Evolutionary conservation across 768 basidiomycete genomes (phyloP), one percentile per base, ranked within the genome.

Genomic region (Suillus fuscotomentosus): DNA sequence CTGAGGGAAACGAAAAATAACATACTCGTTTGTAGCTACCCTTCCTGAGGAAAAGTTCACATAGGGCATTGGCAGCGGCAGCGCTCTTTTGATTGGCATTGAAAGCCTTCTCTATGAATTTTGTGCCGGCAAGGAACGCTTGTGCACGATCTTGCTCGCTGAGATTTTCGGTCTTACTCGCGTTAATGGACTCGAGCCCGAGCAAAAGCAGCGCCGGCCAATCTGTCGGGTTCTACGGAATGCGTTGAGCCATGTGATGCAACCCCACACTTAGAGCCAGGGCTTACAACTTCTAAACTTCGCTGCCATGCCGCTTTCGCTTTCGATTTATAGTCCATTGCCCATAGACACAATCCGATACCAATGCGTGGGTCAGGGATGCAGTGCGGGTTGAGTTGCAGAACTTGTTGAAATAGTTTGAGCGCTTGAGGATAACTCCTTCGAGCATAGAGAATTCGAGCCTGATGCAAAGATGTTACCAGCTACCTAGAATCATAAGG

Each of bases 351-450:
- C 5, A 99, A 79, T 10, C 97, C 97, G 47, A 99, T 94, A 20
- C 97, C 97, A 63, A 99, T 91, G 8, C 97, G 87, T 41, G 97
- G 97, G 75, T 99, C 97, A 0, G 97, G 97, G 31, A 83, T 79
- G 76, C 92, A 95, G 20, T 83, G 77, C 0, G 97, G 95, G 62
- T 87, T 88, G 48, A 91, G 83, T 38, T 84, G 81, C 13, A 99
- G 82, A 10, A 96, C 89, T 56, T 88, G 87, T 73, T 98, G 97
- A 74, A 97, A 98, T 6, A 89, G 71, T 67, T 90, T 89, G 34
- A 99, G 83, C 3, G 97, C 90, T 54, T 90, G 88, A 31, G 87
- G 83, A 70, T 87, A 93, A 68, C 89, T 86, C 51, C 92, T 84
- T 60, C 88, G 83, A 10, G 91, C 86, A 72, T 95, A 96, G 14